Base-by-base conservation (phyloP, 768 basidiomycete genomes). In the Lactarius trivialis region DNA sequence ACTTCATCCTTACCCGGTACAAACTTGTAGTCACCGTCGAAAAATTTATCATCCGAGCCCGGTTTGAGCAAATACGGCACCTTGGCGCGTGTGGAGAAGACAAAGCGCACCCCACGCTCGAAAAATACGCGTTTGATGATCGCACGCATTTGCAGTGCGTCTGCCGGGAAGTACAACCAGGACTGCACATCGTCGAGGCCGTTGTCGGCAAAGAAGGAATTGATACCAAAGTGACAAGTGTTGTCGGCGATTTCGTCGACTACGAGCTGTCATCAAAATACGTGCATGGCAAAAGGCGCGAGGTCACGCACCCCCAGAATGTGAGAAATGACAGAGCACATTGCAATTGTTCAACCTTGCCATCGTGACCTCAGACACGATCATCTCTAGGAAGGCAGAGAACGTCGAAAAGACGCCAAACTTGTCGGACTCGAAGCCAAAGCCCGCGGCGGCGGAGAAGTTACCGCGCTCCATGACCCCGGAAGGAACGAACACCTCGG, bases 331-430 rank as follows among this genome's bases (percentile, higher is more conserved):
- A 69, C 81, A 86, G 26, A 94, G 81, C 9, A 93, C 85, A 70
- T 93, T 94, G 78, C 89, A 89, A 68, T 88, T 80, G 73, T 94
- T 94, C 72, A 94, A 73, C 57, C 92, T 83, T n/a, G 92, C 92
- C 92, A 93, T 94, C 12, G 92, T 93, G 56, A 93, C 76, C 73
- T 94, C 92, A 5, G 90, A 92, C 58, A 94, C 73, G 54, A 89
- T 78, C 92, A 93, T 93, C 81, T 94, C 92, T 61, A 92, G 79
- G 80, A 94, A 94, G 4, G 92, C 91, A 54, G 88, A 89, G 76
- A 94, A 94, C 4, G 92, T 93, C 28, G 90, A 91, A 77, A 91
- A 91, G 60, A 92, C 89, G 64, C 92, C 91, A 63, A 87, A 89
- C 73, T 91, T 92, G 69, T 91, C 81, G 26, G 80, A 73, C 39